Evolutionary conservation across 2,329 filamentous ascomycete species (phyloP).

Genomic region (Xylaria sp.): DNA sequence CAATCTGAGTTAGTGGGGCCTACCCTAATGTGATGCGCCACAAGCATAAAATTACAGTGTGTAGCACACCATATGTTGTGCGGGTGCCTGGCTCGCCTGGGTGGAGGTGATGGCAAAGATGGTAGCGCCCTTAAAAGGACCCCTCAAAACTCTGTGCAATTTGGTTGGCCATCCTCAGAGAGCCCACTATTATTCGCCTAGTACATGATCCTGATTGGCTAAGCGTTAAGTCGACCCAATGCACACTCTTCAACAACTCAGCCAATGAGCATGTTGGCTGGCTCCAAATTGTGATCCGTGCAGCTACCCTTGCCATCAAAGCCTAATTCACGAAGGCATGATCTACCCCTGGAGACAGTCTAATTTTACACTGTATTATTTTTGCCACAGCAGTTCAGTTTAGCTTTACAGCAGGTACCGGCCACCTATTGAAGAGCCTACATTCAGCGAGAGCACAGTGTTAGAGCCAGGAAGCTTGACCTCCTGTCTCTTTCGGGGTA

Average conservation of each 20-base stretch:
- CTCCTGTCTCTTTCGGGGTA: constrained; percentile 13
- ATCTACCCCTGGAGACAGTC: constrained; percentile 15
- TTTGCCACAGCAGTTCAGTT: no score
- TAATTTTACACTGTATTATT: constrained; percentile 22
- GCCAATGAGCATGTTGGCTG: constrained; percentile 27
- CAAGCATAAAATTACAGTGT: background rate
- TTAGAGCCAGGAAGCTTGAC: background rate
- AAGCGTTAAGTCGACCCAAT: constrained; percentile 19
- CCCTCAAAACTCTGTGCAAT: background rate
- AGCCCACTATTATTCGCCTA: constrained; percentile 18
- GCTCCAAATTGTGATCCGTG: constrained; percentile 30
- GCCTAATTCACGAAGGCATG: constrained; percentile 29
- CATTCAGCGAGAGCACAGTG: constrained; percentile 7
- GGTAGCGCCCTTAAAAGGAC: constrained; percentile 32
- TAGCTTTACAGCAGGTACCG: background rate
- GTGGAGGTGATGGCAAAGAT: constrained; percentile 2
- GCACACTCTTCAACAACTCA: constrained; percentile 27
- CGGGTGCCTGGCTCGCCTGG: background rate
- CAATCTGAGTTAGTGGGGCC: no score
- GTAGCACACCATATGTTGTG: background rate
- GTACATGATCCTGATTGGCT: constrained; percentile 26
- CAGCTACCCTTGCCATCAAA: constrained; percentile 24
- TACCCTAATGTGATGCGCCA: background rate
- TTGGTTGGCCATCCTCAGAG: constrained; percentile 25
- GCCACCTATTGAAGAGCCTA: no score